Conservation (phyloP, 2,329 filamentous ascomycete species). For the Sphaceloma murrayae region DNA sequence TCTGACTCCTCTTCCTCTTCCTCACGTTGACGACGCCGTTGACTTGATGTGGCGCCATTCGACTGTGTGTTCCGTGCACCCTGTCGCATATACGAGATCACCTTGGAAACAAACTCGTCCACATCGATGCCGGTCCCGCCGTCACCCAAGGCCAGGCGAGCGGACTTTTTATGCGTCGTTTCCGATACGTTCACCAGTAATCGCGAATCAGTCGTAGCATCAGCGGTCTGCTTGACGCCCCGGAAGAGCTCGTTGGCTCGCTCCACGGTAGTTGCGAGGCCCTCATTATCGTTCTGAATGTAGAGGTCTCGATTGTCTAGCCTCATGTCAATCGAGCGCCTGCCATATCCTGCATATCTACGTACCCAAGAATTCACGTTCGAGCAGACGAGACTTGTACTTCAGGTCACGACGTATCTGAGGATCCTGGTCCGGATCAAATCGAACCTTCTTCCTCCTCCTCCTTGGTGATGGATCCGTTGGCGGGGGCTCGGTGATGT, state of each 20-base stretch:
- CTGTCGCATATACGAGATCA: constrained; percentile 71
- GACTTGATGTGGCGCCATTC: constrained; percentile 37
- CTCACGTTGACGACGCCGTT: constrained; percentile 36
- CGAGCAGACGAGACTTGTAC: constrained; percentile 58
- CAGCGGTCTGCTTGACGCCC: constrained; percentile 69
- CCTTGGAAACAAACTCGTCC: constrained; percentile 86
- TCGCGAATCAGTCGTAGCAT: constrained; percentile 85
- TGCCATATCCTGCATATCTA: neutral
- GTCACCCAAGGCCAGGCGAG: constrained; percentile 64
- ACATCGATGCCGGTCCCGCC: constrained; percentile 68
- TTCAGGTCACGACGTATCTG: constrained; percentile 64
- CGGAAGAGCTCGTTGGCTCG: constrained; percentile 50
- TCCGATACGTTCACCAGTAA: constrained; percentile 74
- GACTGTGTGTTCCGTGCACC: constrained; percentile 49
- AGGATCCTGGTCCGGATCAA: constrained; percentile 71
- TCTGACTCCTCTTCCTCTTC: constrained; percentile 60
- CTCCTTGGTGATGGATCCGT: neutral
- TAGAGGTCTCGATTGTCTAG: constrained; percentile 63
- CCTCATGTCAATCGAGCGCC: neutral
- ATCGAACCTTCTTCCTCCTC: constrained; percentile 28
- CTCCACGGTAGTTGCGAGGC: constrained; percentile 41
- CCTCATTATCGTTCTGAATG: constrained; percentile 54
- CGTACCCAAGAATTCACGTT: constrained; percentile 49
- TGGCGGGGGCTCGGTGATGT: neutral
- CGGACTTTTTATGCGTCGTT: constrained; percentile 66